Conservation (phyloP, 2,329 filamentous ascomycete species). For the Ascochyta pisi region DNA sequence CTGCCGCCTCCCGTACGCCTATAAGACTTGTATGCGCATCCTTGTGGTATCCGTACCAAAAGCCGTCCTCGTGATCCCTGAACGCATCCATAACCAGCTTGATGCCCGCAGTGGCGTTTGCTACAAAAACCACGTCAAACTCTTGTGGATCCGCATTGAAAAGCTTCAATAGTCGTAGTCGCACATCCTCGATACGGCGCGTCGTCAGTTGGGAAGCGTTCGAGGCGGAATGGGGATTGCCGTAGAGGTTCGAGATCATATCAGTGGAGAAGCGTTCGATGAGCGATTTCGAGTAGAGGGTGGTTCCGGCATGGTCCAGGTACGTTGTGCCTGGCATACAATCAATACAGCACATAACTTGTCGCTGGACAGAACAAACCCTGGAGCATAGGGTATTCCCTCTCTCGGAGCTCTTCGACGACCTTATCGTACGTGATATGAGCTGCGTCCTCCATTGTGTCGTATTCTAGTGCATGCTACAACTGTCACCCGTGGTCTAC, state of each 20-base stretch:
- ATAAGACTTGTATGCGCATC: conserved; percentile 88
- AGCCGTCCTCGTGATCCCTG: conserved; percentile 71
- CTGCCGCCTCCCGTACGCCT: conserved; percentile 75
- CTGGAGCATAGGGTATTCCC: conserved; percentile 74
- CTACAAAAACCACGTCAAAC: conserved; percentile 89
- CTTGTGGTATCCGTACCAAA: conserved; percentile 82
- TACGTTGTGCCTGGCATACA: conserved; percentile 71
- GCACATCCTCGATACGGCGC: conserved; percentile 75
- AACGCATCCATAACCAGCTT: conserved; percentile 86
- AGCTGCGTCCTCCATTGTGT: conserved; percentile 39
- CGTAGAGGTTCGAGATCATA: conserved; percentile 79
- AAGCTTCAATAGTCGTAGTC: conserved; percentile 73
- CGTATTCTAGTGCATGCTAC: background rate
- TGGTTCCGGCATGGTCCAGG: conserved; percentile 96
- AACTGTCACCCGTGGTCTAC: conserved; percentile 34
- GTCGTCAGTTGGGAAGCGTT: conserved; percentile 79
- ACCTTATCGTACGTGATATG: conserved; percentile 60
- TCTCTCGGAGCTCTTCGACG: conserved; percentile 65
- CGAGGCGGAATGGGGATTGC: conserved; percentile 91
- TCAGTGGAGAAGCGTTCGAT: conserved; percentile 81
- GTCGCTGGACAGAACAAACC: conserved; percentile 53
- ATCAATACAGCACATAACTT: conserved; percentile 10
- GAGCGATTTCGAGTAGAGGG: conserved; percentile 78
- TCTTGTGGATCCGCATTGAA: conserved; percentile 81
- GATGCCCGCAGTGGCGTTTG: conserved; percentile 89